phyloP scores from a whole-genome alignment of 495 filamentous ascomycete species.

The Penicillium ucsense region DNA sequence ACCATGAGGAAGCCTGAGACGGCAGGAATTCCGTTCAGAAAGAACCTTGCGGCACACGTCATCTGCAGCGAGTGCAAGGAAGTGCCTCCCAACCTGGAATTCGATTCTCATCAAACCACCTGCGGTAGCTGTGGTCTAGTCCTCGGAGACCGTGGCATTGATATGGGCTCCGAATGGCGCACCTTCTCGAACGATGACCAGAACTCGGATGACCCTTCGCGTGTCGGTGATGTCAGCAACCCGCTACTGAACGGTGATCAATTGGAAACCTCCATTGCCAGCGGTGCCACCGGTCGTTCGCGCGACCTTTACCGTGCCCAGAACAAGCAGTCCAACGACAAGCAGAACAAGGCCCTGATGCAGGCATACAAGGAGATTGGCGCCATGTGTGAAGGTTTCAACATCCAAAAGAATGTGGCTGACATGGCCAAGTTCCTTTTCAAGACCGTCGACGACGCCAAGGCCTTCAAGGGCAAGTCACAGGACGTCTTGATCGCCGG shows the following conservation, averaged over 20 bases:
- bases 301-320: conserved; percentile 81
- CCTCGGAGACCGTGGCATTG: conserved; percentile 79
- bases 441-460: conserved; percentile 85
- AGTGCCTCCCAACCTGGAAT: conserved; percentile 85
- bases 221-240: conserved; percentile 90
- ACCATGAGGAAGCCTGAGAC: conserved; percentile 16
- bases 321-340: conserved; percentile 76
- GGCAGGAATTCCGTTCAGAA: conserved; percentile 40
- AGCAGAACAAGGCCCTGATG: conserved; percentile 68
- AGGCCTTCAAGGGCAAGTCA: conserved; percentile 90
- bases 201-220: conserved; percentile 88
- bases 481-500: conserved; percentile 89
- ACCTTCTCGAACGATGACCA: conserved; percentile 98
- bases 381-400: conserved; percentile 74
- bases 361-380: conserved; percentile 85
- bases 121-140: conserved; percentile 91
- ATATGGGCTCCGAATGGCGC: conserved; percentile 95
- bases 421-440: conserved; percentile 88
- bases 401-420: conserved; percentile 66
- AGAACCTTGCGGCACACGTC: conserved; percentile 75
- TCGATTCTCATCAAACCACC: conserved; percentile 84
- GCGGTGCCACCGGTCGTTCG: conserved; percentile 58
- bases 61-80: conserved; percentile 89
- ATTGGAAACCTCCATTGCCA: conserved; percentile 83
- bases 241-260: conserved; percentile 83